Conservation (phyloP, 1,284 basidiomycete genomes). For the Ceratobasidium sp. region DNA sequence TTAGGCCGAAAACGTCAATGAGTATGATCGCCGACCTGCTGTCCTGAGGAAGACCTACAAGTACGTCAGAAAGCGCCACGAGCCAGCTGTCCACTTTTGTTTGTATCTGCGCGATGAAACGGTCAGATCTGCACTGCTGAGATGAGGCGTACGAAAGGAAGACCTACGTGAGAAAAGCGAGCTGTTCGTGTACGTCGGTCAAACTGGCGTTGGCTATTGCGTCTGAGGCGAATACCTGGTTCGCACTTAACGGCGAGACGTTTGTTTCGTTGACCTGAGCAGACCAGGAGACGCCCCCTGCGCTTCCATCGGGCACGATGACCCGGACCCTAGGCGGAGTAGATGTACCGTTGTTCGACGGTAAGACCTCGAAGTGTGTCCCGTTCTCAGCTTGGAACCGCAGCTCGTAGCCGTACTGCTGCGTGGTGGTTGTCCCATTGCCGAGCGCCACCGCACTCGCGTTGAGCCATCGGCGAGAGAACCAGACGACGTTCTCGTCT, state of each 20-base stretch:
- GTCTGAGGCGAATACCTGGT: constrained; percentile 19
- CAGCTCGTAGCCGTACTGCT: constrained; percentile 27
- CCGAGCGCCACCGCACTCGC: constrained; percentile 1
- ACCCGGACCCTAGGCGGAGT: constrained; percentile 10
- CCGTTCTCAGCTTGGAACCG: constrained; percentile 29
- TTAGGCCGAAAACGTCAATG: neutral
- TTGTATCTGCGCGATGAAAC: constrained; percentile 51
- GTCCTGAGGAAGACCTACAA: constrained; percentile 40
- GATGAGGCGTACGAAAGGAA: neutral
- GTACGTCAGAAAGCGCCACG: constrained; percentile 63
- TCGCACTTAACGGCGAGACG: constrained; percentile 9
- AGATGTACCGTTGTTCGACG: neutral
- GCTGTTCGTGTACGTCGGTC: constrained; percentile 3
- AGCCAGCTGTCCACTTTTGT: constrained; percentile 61
- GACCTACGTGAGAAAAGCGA: constrained; percentile 37
- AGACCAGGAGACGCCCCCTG: constrained; percentile 21
- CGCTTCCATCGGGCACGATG: neutral
- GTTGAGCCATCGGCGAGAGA: constrained; percentile 32
- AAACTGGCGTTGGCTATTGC: neutral
- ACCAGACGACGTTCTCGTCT: constrained; percentile 26
- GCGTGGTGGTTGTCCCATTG: constrained; percentile 23
- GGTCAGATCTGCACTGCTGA: neutral
- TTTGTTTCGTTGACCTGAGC: constrained; percentile 39
- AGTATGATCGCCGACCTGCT: neutral
- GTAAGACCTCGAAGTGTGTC: constrained; percentile 17